Evolutionary conservation across 1,284 basidiomycete species (phyloP), one percentile per base, ranked within the genome.

Genomic region (Leccinum fallax): DNA sequence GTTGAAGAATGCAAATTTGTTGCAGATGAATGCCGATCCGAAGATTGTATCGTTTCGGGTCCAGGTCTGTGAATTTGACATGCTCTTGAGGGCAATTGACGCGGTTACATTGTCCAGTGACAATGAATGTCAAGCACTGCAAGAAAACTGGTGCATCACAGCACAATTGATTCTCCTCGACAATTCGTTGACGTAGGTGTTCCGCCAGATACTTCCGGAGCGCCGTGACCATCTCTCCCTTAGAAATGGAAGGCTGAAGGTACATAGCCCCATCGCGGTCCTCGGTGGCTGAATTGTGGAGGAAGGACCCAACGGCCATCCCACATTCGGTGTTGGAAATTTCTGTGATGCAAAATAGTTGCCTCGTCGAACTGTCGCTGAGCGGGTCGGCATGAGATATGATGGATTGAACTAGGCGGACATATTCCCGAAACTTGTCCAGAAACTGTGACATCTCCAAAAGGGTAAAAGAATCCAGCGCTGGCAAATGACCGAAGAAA

Each of bases 1-100:
- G 61, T 32, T 82, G 78, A 56, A 80, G 74, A 8, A 86, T 80
- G 38, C 76, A 60, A 3, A 85, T 79, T 61, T 85, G 84, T 53
- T 80, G 78, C 1, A 86, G 66, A 66, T 81, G 77, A 19, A 83
- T 68, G 2, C 77, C 72, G 6, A 85, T 70, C 3, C 79, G 79
- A 5, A 60, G 7, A 48, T 80, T 79, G 63, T 80, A 84, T 61
- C 69, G 73, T 11, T 66, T 69, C 0, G 67, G 36, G 51, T 71
- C 68, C 49, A 81, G 64, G 8, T 68, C 56, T 0, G 62, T 60
- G 0, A 63, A 13, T 8, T 64, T 53, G 13, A 77, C 60, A 62
- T 85, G 84, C 3, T 77, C 74, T 32, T 72, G 70, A 7, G 73
- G 73, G 61, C 84, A 86, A 0, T 71, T 56, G 0, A 2, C 0